Percentiles rank a stretch among this genome's conserved stretches.
Conservation (phyloP, 176 grass and related monocot genomes). For the Coix lacrymajobi region DNA sequence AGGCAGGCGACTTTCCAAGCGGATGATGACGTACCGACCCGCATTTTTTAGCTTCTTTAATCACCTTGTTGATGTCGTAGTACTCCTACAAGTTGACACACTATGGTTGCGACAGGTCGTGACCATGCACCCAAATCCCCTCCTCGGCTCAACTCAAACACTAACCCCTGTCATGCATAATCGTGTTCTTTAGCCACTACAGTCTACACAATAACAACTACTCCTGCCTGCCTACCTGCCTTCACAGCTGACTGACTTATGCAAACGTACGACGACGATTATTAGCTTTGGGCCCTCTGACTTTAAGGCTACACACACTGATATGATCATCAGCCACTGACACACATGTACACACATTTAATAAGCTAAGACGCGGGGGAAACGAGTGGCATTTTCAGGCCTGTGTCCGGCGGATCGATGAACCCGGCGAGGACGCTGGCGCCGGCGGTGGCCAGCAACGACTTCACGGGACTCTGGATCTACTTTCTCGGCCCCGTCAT, state of each 20-base stretch:
- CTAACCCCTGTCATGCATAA: not conserved
- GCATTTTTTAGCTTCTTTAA: not conserved
- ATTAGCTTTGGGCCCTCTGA: not conserved
- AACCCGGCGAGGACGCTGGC: conserved; percentile 91
- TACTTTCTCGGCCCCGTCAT: conserved; percentile 88
- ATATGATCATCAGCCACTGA: not conserved
- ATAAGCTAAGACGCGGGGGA: conserved; percentile 36
- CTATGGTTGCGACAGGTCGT: not conserved
- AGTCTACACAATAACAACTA: not conserved
- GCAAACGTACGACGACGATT: not conserved
- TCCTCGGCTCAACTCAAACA: no score
- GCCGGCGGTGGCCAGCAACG: conserved; percentile 86
- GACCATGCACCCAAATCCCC: not conserved
- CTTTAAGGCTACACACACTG: not conserved
- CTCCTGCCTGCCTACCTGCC: no score
- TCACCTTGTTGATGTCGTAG: not conserved
- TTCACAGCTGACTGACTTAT: not conserved
- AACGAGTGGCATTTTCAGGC: conserved; percentile 76
- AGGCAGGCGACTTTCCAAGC: not conserved
- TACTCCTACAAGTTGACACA: conserved; percentile 12
- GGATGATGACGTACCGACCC: not conserved
- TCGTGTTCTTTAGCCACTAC: not conserved
- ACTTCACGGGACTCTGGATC: conserved; percentile 78
- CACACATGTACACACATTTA: not conserved
- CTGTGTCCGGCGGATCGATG: conserved; percentile 96